Evolutionary conservation across 164 flowering plant genomes (phyloP).

Genomic region (Vitis cinerea): DNA sequence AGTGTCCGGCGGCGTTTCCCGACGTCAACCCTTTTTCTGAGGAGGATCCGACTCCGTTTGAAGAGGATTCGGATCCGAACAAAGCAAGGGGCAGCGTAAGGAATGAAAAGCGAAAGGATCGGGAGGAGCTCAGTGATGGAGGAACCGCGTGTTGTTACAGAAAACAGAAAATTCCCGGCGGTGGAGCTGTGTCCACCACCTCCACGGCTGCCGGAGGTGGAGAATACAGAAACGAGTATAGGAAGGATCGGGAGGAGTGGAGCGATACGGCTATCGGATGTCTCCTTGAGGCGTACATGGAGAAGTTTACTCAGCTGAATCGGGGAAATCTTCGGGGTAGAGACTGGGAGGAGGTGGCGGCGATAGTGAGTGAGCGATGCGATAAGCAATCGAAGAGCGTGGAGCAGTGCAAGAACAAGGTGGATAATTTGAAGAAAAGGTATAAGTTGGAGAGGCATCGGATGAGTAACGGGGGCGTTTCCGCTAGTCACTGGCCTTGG

Average conservation of each 20-base stretch:
- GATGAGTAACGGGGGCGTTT: constrained; percentile 56
- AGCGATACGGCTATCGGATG: constrained; percentile 66
- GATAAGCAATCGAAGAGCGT: constrained; percentile 71
- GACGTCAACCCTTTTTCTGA: constrained; percentile 34
- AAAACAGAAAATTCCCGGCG: constrained; percentile 26
- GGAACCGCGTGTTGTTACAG: constrained; percentile 34
- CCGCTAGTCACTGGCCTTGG: constrained; percentile 90
- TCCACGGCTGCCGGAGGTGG: constrained; percentile 20
- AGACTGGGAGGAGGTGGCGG: constrained; percentile 82
- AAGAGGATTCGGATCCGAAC: constrained; percentile 33
- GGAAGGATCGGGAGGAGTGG: constrained; percentile 82
- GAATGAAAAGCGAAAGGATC: constrained; percentile 47
- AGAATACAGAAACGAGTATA: constrained; percentile 30
- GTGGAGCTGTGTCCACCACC: constrained; percentile 13
- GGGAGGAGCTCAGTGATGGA: constrained; percentile 58
- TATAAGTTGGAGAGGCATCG: constrained; percentile 83
- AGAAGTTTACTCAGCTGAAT: constrained; percentile 59
- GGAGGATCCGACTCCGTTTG: constrained; percentile 38
- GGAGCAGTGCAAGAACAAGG: constrained; percentile 96
- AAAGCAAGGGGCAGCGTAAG: constrained; percentile 19
- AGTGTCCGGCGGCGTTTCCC: constrained; percentile 25
- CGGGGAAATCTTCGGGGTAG: constrained; percentile 68
- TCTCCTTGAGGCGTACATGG: constrained; percentile 58
- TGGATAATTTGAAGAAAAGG: constrained; percentile 94
- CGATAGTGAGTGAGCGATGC: constrained; percentile 57